Evolutionary conservation across 768 basidiomycete genomes (phyloP).

Genomic region (Coprinellus aureogranulatus): DNA sequence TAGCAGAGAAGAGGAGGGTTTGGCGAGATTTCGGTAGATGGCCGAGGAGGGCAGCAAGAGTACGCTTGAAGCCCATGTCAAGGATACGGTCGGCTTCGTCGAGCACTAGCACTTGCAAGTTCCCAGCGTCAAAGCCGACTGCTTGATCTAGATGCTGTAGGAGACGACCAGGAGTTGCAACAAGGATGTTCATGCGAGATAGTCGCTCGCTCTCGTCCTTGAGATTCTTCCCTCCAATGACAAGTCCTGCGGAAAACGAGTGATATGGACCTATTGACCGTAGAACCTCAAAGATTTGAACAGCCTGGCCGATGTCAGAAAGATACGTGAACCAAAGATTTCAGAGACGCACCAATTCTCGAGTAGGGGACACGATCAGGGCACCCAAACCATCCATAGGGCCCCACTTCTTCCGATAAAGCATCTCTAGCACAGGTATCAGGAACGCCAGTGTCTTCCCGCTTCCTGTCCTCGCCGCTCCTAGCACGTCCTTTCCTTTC

Average conservation of each 20-base stretch:
- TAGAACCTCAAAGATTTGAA: constrained; percentile 96
- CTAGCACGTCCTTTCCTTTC: constrained; percentile 94
- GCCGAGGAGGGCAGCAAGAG: constrained; percentile 84
- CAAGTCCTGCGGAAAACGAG: constrained; percentile 87
- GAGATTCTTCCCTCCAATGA: constrained; percentile 94
- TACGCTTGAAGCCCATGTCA: constrained; percentile 92
- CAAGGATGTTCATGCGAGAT: constrained; percentile 95
- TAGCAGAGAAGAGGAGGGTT: constrained; percentile 95
- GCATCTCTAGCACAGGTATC: constrained; percentile 86
- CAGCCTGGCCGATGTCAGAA: constrained; percentile 56
- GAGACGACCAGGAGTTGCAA: constrained; percentile 92
- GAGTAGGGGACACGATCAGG: constrained; percentile 88
- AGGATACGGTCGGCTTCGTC: constrained; percentile 97
- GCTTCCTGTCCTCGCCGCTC: constrained; percentile 91
- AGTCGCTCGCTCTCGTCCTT: constrained; percentile 90
- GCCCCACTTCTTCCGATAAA: constrained; percentile 92
- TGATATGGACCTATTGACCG: constrained; percentile 92
- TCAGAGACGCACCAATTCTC: constrained; percentile 70
- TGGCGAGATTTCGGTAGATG: constrained; percentile 91
- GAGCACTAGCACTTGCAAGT: constrained; percentile 89
- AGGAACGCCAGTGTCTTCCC: constrained; percentile 97
- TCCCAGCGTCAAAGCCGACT: constrained; percentile 86
- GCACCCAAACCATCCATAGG: constrained; percentile 90
- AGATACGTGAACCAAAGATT: not conserved
- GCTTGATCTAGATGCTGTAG: constrained; percentile 99